These are phyloP conservation scores for Fusarium lateritium DNA, from an alignment of 2,329 filamentous ascomycete species.

Conservation along the genomic window DNA sequence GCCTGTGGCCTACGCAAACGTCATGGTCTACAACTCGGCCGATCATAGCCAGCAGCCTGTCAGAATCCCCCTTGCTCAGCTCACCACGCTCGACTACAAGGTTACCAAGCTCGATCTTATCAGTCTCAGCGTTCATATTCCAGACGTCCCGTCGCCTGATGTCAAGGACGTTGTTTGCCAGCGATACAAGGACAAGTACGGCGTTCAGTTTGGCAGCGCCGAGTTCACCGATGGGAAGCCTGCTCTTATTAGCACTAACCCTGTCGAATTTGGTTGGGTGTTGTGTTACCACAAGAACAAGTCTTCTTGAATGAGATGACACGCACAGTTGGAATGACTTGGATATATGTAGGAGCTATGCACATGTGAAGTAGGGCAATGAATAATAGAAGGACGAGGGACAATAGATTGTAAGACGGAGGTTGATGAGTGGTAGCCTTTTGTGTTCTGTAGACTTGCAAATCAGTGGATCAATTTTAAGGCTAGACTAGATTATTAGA, in stretches of 20 bases:
- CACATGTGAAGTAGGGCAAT: too few species aligned
- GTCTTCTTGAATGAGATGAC: background rate
- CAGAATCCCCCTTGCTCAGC: conserved; percentile 30
- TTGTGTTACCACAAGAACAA: conserved; percentile 31
- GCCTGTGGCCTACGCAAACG: conserved; percentile 14
- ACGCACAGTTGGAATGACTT: background rate
- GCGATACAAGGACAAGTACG: conserved; percentile 34
- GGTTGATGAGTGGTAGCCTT: background rate
- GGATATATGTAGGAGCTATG: background rate
- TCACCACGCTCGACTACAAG: conserved; percentile 28
- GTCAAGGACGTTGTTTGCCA: conserved; percentile 29
- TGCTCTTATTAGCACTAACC: conserved; percentile 35
- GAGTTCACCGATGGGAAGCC: conserved; percentile 31
- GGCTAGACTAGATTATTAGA: background rate
- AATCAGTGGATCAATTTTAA: background rate
- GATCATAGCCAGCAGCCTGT: conserved; percentile 34
- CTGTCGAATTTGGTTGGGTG: conserved; percentile 36
- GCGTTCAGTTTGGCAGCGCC: conserved; percentile 28
- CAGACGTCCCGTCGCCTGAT: conserved; percentile 10
- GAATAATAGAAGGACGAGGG: too few species aligned
- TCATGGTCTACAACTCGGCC: conserved; percentile 17
- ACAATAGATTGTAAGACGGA: background rate
- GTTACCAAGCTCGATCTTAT: conserved; percentile 27
- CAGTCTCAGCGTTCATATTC: conserved; percentile 23
- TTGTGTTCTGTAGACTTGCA: background rate